Conservation (phyloP, 306 rosid genomes). For the Sechiopsis laciniata region DNA sequence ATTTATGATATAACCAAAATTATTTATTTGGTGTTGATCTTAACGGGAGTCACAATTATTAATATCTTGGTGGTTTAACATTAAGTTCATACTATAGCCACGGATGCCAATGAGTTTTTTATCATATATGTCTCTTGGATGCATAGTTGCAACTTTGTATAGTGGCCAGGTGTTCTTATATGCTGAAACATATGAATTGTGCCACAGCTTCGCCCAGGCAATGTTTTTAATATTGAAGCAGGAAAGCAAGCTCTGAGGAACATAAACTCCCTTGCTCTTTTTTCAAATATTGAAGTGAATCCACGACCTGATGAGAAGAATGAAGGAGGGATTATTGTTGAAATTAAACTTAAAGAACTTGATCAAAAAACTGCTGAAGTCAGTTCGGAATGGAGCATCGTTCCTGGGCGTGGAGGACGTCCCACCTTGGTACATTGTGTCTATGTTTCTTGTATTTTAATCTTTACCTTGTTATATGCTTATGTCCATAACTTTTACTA, state of each 20-base stretch:
- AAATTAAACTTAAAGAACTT: conserved; percentile 79
- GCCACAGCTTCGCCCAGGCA: conserved; percentile 71
- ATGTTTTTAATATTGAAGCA: conserved; percentile 83
- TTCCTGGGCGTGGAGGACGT: conserved; percentile 90
- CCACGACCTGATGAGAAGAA: conserved; percentile 90
- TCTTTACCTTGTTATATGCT: neutral
- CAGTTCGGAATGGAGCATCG: conserved; percentile 91
- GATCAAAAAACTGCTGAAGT: conserved; percentile 95
- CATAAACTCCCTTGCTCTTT: conserved; percentile 76
- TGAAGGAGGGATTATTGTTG: conserved; percentile 91
- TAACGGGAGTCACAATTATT: neutral
- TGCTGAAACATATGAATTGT: conserved; percentile 33
- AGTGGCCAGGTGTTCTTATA: neutral
- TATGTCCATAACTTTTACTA: neutral
- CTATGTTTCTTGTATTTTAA: neutral
- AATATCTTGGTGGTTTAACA: neutral
- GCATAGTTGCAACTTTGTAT: neutral
- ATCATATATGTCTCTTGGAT: neutral
- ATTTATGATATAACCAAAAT: neutral
- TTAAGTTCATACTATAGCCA: neutral
- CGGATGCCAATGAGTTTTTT: neutral
- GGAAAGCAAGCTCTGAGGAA: conserved; percentile 96
- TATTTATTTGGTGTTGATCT: conserved; percentile 6
- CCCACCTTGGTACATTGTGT: conserved; percentile 69
- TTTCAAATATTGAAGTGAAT: conserved; percentile 94